A percentile compares a stretch with the other conserved stretches of the same genome.
Conservation (phyloP, 768 basidiomycete species). For the Leccinum rimulosum region DNA sequence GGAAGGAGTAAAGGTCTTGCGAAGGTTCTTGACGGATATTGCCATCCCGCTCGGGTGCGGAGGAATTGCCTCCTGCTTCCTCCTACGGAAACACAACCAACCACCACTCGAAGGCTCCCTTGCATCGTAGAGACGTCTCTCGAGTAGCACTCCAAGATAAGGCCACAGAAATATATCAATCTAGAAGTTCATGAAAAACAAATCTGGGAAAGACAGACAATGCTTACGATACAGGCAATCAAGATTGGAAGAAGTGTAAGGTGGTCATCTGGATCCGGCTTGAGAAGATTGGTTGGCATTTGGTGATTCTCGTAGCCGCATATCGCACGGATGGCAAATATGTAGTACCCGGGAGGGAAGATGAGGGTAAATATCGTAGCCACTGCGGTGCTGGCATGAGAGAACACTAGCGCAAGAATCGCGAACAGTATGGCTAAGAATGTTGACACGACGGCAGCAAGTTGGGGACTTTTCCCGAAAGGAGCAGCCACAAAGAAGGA, state of each 20-base stretch:
- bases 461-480: constrained; percentile 70
- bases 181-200: constrained; percentile 32
- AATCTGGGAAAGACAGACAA: neutral
- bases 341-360: constrained; percentile 75
- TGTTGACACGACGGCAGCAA: constrained; percentile 65
- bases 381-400: constrained; percentile 37
- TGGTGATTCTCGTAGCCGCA: constrained; percentile 65
- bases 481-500: constrained; percentile 68
- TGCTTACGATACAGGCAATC: constrained; percentile 60
- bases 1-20: constrained; percentile 55
- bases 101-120: constrained; percentile 33
- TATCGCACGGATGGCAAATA: constrained; percentile 67
- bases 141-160: constrained; percentile 55
- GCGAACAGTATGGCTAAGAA: constrained; percentile 66
- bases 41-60: constrained; percentile 42
- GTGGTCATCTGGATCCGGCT: constrained; percentile 58
- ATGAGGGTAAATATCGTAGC: constrained; percentile 65
- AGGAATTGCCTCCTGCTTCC: constrained; percentile 17
- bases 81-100: constrained; percentile 23
- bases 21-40: constrained; percentile 59
- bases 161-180: constrained; percentile 77
- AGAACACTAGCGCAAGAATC: constrained; percentile 59
- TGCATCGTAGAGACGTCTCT: constrained; percentile 62
- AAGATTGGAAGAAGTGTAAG: constrained; percentile 56
- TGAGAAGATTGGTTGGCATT: constrained; percentile 50